These are phyloP conservation scores for Tranzscheliella williamsii DNA, from an alignment of 1,284 basidiomycete species.

Conservation along the genomic window DNA sequence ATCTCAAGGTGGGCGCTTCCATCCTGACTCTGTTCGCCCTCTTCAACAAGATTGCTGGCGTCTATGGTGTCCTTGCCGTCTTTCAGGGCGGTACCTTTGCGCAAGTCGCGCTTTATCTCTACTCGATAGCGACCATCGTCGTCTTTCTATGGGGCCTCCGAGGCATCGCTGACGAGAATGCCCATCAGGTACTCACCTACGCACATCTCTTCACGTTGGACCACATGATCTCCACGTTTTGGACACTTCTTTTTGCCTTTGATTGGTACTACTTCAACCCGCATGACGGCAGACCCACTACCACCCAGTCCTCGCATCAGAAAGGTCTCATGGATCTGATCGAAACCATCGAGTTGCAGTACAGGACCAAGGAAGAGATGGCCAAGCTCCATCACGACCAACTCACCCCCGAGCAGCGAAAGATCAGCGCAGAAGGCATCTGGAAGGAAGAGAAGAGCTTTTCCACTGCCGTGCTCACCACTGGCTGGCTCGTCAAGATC, in stretches of 20 bases:
- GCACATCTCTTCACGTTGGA: conserved; percentile 90
- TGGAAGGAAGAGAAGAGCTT: conserved; percentile 89
- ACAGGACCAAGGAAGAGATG: conserved; percentile 49
- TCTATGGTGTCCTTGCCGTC: conserved; percentile 91
- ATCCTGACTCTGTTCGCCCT: conserved; percentile 63
- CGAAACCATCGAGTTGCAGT: conserved; percentile 55
- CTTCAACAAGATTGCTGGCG: conserved; percentile 95
- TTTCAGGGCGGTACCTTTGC: conserved; percentile 83
- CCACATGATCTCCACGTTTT: conserved; percentile 87
- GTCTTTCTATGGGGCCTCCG: conserved; percentile 85
- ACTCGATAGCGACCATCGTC: conserved; percentile 81
- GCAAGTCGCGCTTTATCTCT: conserved; percentile 80
- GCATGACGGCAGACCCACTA: conserved; percentile 70
- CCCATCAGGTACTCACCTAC: conserved; percentile 75
- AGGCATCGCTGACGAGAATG: conserved; percentile 70
- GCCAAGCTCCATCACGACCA: conserved; percentile 52
- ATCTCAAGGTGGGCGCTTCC: conserved; percentile 58
- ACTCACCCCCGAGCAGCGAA: conserved; percentile 60
- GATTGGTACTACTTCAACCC: conserved; percentile 87
- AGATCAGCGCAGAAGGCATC: conserved; percentile 62
- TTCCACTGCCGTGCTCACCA: conserved; percentile 74
- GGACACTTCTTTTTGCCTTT: conserved; percentile 86
- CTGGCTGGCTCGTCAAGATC: conserved; percentile 89
- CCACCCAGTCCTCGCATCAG: conserved; percentile 50
- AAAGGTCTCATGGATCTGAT: conserved; percentile 58